phyloP scores from a whole-genome alignment of 2,329 filamentous ascomycete species.

The Colletotrichum scovillei region DNA sequence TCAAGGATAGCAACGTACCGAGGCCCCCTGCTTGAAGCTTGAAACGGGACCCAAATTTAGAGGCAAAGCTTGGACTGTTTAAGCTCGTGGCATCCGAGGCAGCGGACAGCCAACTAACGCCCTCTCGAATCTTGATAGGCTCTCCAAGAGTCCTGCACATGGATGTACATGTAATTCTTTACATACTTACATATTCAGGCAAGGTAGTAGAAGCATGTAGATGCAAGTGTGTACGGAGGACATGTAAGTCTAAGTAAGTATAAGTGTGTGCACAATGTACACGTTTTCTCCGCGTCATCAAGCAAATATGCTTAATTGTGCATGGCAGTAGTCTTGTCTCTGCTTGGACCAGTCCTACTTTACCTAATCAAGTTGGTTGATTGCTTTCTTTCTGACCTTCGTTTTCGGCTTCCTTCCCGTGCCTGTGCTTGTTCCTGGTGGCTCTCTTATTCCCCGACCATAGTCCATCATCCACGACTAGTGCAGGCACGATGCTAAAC shows the following conservation, averaged over 20 bases:
- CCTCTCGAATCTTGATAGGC: background rate
- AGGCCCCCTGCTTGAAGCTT: conserved; percentile 5
- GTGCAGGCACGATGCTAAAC: conserved; percentile 18
- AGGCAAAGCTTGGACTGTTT: conserved; percentile 16
- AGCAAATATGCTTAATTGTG: conserved; percentile 2
- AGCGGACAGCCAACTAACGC: conserved; percentile 5
- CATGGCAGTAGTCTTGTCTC: background rate
- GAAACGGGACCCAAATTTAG: conserved; percentile 22
- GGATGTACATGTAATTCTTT: background rate
- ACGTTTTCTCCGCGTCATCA: background rate
- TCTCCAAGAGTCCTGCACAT: background rate
- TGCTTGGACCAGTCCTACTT: background rate
- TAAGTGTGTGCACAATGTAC: background rate
- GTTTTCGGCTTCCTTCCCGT: background rate
- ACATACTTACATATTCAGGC: too few species aligned
- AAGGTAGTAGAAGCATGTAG: background rate
- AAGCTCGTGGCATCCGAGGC: conserved; percentile 11
- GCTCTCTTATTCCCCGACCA: background rate
- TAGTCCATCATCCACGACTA: background rate
- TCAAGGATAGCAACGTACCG: background rate
- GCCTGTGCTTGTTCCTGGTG: background rate
- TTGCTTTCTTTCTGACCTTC: background rate
- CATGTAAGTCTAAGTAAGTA: background rate
- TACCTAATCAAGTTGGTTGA: background rate
- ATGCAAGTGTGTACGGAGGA: background rate